Evolutionary conservation across 768 basidiomycete species (phyloP).

Genomic region (Tulasnella sp.): DNA sequence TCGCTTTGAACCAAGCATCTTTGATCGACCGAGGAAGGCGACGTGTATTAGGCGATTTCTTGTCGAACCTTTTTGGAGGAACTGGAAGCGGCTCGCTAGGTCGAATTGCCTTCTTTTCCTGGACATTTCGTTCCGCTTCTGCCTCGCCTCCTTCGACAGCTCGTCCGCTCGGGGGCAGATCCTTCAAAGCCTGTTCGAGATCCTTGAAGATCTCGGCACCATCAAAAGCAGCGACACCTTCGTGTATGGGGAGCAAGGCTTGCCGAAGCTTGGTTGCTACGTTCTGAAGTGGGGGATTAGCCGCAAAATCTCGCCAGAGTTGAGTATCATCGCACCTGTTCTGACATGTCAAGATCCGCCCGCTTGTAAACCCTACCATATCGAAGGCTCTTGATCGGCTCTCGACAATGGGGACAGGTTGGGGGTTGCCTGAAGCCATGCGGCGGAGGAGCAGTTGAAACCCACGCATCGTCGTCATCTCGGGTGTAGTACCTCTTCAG

Average conservation of each 20-base stretch:
- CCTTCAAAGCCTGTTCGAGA: background rate
- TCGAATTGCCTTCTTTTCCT: background rate
- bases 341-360: conserved; percentile 65
- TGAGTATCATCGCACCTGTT: conserved; percentile 42
- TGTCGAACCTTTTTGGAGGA: background rate
- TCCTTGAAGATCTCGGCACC: background rate
- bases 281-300: conserved; percentile 45
- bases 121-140: background rate
- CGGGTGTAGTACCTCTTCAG: conserved; percentile 56
- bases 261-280: conserved; percentile 57
- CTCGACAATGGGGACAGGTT: conserved; percentile 65
- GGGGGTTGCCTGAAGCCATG: conserved; percentile 51
- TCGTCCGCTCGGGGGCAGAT: background rate
- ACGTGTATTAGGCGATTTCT: background rate
- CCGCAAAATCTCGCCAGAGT: background rate
- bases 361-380: conserved; percentile 67
- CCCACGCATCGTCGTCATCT: conserved; percentile 49
- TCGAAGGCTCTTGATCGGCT: conserved; percentile 58
- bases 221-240: background rate
- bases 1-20: conserved; percentile 49
- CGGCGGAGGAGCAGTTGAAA: conserved; percentile 49
- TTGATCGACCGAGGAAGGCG: conserved; percentile 37
- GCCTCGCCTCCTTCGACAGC: background rate
- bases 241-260: background rate
- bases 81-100: background rate